phyloP scores from a whole-genome alignment of 148 eudicot species.

The Diospyros kaki region DNA sequence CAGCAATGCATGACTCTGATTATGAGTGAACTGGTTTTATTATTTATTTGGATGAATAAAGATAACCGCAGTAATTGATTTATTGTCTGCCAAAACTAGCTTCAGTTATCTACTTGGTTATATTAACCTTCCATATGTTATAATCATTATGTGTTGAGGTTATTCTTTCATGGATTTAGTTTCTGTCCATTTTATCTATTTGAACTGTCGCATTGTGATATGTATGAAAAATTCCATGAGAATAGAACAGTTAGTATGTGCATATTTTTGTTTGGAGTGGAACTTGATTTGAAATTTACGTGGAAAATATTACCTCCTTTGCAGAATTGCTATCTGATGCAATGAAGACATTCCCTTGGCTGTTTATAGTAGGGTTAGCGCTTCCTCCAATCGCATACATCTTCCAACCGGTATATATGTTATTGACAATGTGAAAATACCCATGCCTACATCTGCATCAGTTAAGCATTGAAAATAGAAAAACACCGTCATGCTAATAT shows the following conservation, averaged over 20 bases:
- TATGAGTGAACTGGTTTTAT: background rate
- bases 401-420: constrained; percentile 22
- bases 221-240: background rate
- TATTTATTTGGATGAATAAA: background rate
- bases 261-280: background rate
- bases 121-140: background rate
- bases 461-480: too few relatives aligned
- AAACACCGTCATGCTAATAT: too few relatives aligned
- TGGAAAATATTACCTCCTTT: constrained; percentile 18
- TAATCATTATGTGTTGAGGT: background rate
- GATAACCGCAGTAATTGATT: background rate
- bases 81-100: background rate
- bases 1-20: background rate
- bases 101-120: background rate
- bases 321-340: constrained; percentile 9
- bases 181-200: background rate
- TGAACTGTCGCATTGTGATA: background rate
- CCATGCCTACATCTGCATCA: constrained; percentile 27
- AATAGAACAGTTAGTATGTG: background rate
- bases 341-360: constrained; percentile 26
- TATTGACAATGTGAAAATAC: constrained; percentile 24
- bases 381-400: constrained; percentile 29
- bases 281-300: background rate
- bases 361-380: constrained; percentile 23
- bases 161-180: constrained; percentile 2